Evolutionary conservation across 805 yeast species (phyloP).

Genomic region (Candida ovalis): DNA sequence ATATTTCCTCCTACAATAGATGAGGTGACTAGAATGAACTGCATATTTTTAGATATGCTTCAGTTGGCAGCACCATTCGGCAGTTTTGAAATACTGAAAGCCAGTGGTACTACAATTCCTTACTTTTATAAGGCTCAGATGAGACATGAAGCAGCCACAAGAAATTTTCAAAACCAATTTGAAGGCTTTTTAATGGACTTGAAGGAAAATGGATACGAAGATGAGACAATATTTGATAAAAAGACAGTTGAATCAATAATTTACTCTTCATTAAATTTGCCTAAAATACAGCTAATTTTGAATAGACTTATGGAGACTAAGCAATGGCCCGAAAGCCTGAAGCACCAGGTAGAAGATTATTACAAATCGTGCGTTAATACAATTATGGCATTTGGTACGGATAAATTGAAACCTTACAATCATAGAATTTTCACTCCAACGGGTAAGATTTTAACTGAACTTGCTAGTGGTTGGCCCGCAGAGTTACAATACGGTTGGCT

Average conservation of each 20-base stretch:
- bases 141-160: constrained; percentile 90
- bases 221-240: constrained; percentile 37
- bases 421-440: constrained; percentile 84
- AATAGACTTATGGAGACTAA: constrained; percentile 53
- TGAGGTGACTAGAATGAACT: constrained; percentile 86
- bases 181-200: constrained; percentile 39
- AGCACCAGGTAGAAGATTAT: constrained; percentile 34
- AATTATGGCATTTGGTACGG: constrained; percentile 77
- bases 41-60: constrained; percentile 75
- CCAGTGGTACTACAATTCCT: constrained; percentile 79
- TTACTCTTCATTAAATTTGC: constrained; percentile 65
- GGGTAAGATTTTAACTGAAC: constrained; percentile 80
- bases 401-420: constrained; percentile 45
- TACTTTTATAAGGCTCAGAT: constrained; percentile 90
- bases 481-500: constrained; percentile 88
- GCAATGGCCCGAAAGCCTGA: constrained; percentile 36
- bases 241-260: constrained; percentile 58
- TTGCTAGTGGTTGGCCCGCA: constrained; percentile 84
- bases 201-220: constrained; percentile 25
- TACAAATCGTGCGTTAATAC: constrained; percentile 56
- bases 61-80: constrained; percentile 66
- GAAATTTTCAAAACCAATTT: constrained; percentile 49
- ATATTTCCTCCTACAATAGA: constrained; percentile 94
- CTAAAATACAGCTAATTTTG: constrained; percentile 65
- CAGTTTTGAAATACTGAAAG: constrained; percentile 69